These are phyloP conservation scores for Peronospora destructor DNA, from an alignment of 352 stramenopile genomes.

Conservation along the genomic window DNA sequence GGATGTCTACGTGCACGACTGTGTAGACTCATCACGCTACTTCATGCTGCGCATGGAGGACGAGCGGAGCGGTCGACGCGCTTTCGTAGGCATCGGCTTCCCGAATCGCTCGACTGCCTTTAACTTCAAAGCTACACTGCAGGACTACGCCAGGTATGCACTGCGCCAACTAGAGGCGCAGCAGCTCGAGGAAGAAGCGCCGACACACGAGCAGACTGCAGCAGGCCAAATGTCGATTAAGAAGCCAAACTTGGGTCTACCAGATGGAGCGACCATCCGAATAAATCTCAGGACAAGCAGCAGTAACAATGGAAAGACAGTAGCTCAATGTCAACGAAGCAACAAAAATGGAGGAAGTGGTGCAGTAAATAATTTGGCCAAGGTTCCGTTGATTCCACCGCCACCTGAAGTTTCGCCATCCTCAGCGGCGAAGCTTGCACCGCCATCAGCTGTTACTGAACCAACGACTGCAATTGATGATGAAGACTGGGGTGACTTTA, in stretches of 20 bases:
- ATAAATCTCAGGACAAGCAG: slow-evolving; percentile 66
- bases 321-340: slow-evolving; percentile 15
- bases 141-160: slow-evolving; percentile 80
- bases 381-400: slow-evolving; percentile 53
- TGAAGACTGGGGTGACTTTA: slow-evolving; percentile 83
- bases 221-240: slow-evolving; percentile 17
- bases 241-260: slow-evolving; percentile 55
- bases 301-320: slow-evolving; percentile 23
- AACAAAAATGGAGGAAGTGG: slow-evolving; percentile 24
- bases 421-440: slow-evolving; percentile 16
- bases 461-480: slow-evolving; percentile 30
- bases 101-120: slow-evolving; percentile 68
- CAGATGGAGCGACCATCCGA: slow-evolving; percentile 62
- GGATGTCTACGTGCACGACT: slow-evolving; percentile 79
- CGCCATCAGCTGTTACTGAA: slow-evolving; percentile 17
- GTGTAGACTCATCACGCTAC: slow-evolving; percentile 82
- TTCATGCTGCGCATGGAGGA: slow-evolving; percentile 85
- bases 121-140: slow-evolving; percentile 81
- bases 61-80: slow-evolving; percentile 56
- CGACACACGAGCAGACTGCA: slow-evolving; percentile 1
- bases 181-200: slow-evolving; percentile 13
- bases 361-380: slow-evolving; percentile 23
- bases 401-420: slow-evolving; percentile 34
- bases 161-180: slow-evolving; percentile 50
- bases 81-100: slow-evolving; percentile 77